These are phyloP conservation scores for Colletotrichum nymphaeae DNA, from an alignment of 2,329 filamentous ascomycete genomes.

Conservation along the genomic window DNA sequence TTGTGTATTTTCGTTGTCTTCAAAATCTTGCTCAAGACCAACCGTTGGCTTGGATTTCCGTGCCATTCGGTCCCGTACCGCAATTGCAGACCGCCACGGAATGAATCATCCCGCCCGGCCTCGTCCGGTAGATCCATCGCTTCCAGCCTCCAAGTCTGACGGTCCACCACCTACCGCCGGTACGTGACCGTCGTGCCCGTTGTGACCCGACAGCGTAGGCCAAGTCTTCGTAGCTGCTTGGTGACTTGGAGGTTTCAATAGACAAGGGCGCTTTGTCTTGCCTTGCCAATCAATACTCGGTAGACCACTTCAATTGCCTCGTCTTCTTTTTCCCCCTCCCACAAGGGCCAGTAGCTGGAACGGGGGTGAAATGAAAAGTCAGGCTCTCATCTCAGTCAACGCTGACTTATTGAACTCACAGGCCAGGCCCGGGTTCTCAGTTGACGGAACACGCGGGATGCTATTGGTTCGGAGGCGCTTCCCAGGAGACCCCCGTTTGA, in stretches of 20 bases:
- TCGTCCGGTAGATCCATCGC: slow-evolving; percentile 28
- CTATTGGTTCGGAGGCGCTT: slow-evolving; percentile 20
- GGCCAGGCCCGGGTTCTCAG: slow-evolving; percentile 1
- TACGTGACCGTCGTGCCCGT: neutral
- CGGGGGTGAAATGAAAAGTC: neutral
- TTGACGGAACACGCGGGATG: neutral
- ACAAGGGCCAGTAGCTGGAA: neutral
- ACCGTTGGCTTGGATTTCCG: slow-evolving; percentile 16
- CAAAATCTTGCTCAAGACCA: slow-evolving; percentile 31
- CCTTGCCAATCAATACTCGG: neutral
- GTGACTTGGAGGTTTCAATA: neutral
- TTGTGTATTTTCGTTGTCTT: slow-evolving; percentile 24
- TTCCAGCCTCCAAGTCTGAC: slow-evolving; percentile 11
- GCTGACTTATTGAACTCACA: slow-evolving; percentile 27
- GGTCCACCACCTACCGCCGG: neutral
- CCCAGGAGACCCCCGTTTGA: slow-evolving; percentile 1
- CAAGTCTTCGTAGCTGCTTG: neutral
- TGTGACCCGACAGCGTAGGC: neutral
- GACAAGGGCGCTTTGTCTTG: slow-evolving; percentile 11
- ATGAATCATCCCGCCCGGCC: slow-evolving; percentile 19
- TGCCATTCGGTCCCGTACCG: slow-evolving; percentile 13
- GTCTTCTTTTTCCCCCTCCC: neutral
- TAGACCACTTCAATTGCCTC: neutral
- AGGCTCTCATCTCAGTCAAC: slow-evolving; percentile 11
- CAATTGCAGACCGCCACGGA: slow-evolving; percentile 27